phyloP scores from a whole-genome alignment of 495 filamentous ascomycete species.

The Zalerion maritima region DNA sequence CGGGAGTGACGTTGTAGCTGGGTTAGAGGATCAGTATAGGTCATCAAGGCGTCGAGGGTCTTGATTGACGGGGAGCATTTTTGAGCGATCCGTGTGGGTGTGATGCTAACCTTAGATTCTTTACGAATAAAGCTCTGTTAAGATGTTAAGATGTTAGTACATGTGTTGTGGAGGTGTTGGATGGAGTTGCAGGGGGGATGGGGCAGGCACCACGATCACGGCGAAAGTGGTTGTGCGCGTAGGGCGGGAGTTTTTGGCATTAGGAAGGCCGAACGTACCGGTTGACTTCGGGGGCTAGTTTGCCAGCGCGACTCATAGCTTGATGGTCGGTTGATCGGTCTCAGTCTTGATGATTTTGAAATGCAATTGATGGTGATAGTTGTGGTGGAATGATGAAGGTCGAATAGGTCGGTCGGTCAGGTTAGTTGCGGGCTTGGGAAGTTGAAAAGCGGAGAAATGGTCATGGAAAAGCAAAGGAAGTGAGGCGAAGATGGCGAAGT shows the following conservation, averaged over 20 bases:
- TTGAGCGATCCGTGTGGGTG: not conserved
- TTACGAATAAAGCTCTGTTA: constrained; percentile 85
- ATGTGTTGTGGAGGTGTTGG: constrained; percentile 4
- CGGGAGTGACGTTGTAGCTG: constrained; percentile 90
- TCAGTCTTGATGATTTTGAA: constrained; percentile 2
- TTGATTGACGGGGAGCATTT: not conserved
- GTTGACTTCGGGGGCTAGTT: constrained; percentile 94
- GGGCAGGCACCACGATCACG: constrained; percentile 1
- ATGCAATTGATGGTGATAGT: constrained; percentile 1
- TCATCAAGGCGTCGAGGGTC: not conserved
- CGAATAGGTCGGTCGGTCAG: constrained; percentile 8
- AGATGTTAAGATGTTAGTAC: constrained; percentile 9
- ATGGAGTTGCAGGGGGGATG: not conserved
- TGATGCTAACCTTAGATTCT: constrained; percentile 73
- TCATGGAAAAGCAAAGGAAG: constrained; percentile 3
- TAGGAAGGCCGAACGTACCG: constrained; percentile 42
- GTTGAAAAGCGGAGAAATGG: constrained; percentile 3
- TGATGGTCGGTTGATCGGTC: constrained; percentile 14
- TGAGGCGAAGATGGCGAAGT: too few species aligned
- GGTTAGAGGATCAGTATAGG: constrained; percentile 10
- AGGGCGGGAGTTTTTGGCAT: constrained; percentile 1
- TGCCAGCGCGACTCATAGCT: constrained; percentile 69
- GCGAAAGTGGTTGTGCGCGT: constrained; percentile 1
- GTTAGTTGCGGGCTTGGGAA: not conserved
- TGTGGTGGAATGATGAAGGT: constrained; percentile 2